Evolutionary conservation across 768 basidiomycete genomes (phyloP), one percentile per base, ranked within the genome.

Genomic region (Gautieria morchelliformis): DNA sequence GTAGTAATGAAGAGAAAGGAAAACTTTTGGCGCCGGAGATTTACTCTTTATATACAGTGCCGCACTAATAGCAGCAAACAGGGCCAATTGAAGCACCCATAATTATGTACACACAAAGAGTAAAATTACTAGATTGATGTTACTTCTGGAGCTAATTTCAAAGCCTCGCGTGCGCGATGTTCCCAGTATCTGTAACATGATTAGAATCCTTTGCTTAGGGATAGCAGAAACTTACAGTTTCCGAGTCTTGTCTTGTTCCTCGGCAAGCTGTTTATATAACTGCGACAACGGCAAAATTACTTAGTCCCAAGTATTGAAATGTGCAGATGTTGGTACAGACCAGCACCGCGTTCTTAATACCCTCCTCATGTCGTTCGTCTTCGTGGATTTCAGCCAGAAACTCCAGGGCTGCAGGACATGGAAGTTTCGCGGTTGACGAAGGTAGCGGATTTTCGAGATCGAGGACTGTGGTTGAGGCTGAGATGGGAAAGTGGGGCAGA

Each of bases 341-440:
- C 62, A 70, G 63, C 9, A 69, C 63, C 27, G 74, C 74, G 58
- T 70, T 76, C 55, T 71, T 56, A 0, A 78, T 64, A 41, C 70
- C 71, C 11, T 76, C 74, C 30, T 75, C 74, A n/a, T 78, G 82
- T 20, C 17, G n/a, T 53, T 76, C 75, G 37, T 75, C 70, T 63
- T 86, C 85, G 63, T 82, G 76, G 2, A 84, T 75, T 64, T 94
- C 90, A 0, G 91, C 93, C 60, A 92, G 62, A 68, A 93, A 91
- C 68, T 95, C 93, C 48, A 94, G 73, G 9, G 93, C 93, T 20
- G 83, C 75, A 5, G 79, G 73, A 56, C 87, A 86, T 2, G 93
- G 93, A 8, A 95, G 71, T 41, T 87, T 76, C 4, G 92, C 87
- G 32, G 73, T 75, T 48, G 71, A 67, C 4, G 78, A 73, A 0